phyloP scores from a whole-genome alignment of 192 early-diverging fungal genomes.

The Thamnidium elegans region DNA sequence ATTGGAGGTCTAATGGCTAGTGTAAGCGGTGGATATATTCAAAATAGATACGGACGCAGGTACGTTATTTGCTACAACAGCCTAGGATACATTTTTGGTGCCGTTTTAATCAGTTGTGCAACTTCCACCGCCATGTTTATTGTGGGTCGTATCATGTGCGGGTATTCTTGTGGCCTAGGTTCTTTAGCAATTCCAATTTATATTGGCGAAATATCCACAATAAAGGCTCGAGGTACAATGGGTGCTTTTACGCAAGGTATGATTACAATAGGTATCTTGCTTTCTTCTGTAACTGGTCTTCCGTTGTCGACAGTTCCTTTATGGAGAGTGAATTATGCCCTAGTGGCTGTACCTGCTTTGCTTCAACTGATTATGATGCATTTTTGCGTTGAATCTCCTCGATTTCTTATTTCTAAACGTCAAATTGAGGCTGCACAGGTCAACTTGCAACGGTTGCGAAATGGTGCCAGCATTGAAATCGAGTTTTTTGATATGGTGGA shows the following conservation, averaged over 20 bases:
- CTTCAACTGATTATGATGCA: constrained; percentile 60
- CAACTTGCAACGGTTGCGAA: constrained; percentile 53
- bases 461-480: constrained; percentile 50
- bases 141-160: constrained; percentile 71
- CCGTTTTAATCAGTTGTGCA: constrained; percentile 60
- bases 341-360: constrained; percentile 60
- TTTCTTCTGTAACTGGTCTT: constrained; percentile 63
- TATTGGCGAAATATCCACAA: constrained; percentile 77
- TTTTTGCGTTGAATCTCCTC: constrained; percentile 76
- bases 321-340: constrained; percentile 71
- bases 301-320: constrained; percentile 55
- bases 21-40: constrained; percentile 47
- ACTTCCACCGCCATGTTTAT: constrained; percentile 60
- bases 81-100: constrained; percentile 63
- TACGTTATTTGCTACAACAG: constrained; percentile 64
- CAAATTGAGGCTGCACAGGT: constrained; percentile 56
- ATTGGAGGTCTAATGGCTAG: constrained; percentile 56
- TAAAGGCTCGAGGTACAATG: constrained; percentile 63
- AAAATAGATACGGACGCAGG: constrained; percentile 48
- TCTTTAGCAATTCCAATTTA: constrained; percentile 61
- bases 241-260: constrained; percentile 73
- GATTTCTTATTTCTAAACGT: constrained; percentile 65
- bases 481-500: constrained; percentile 65
- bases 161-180: constrained; percentile 70
- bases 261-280: constrained; percentile 76